These are phyloP conservation scores for Vigna reflexopilosa DNA, from an alignment of 306 rosid species.

Conservation along the genomic window DNA sequence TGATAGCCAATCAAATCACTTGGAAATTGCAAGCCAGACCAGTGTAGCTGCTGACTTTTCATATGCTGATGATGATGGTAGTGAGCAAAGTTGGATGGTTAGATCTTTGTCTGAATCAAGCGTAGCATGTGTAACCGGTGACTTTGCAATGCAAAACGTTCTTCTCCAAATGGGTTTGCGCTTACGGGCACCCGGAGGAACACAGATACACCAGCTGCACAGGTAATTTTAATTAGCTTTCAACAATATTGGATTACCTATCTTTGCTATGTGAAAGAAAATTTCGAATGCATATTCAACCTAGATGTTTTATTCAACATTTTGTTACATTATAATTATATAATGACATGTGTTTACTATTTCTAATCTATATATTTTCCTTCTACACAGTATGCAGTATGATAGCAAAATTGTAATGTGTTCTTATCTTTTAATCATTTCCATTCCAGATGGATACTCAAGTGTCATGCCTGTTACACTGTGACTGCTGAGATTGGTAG, in stretches of 20 bases:
- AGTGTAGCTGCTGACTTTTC: constrained; percentile 66
- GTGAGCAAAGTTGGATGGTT: constrained; percentile 93
- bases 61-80: constrained; percentile 64
- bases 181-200: constrained; percentile 91
- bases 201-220: constrained; percentile 84
- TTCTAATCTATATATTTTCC: neutral
- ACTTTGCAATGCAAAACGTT: constrained; percentile 97
- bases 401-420: neutral
- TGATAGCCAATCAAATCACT: constrained; percentile 50
- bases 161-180: constrained; percentile 97
- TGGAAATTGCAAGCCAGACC: constrained; percentile 64
- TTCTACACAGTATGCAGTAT: neutral
- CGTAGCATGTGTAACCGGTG: constrained; percentile 91
- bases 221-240: constrained; percentile 56
- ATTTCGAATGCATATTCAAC: neutral
- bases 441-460: constrained; percentile 85
- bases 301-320: constrained; percentile 2
- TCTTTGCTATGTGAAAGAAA: constrained; percentile 10
- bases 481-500: constrained; percentile 88
- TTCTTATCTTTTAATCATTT: constrained; percentile 39
- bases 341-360: neutral
- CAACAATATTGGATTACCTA: constrained; percentile 11
- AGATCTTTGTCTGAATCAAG: constrained; percentile 89
- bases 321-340: neutral
- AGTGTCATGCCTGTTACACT: constrained; percentile 88